Evolutionary conservation across 805 yeast species (phyloP), one percentile per base, ranked within the genome.

Genomic region (Zygotorulaspora florentina): DNA sequence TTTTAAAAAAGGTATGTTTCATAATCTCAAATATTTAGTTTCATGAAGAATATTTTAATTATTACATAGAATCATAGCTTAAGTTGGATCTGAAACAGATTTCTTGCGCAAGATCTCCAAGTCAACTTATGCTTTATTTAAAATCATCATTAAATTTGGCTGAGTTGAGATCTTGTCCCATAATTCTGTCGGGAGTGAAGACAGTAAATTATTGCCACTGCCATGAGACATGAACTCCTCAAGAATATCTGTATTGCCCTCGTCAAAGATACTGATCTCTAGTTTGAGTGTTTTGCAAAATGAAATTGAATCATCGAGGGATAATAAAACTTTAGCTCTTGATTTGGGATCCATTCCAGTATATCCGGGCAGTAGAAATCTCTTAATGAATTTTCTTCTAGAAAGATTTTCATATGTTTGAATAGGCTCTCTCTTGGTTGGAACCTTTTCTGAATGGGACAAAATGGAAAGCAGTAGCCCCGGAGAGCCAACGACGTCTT

Each of bases 311-410:
- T 44, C 33, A 23, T 47, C 51, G 12, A 46, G 37, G 25, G 25
- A 35, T 8, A 27, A 12, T 8, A 45, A n/a, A 7, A 47, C 37
- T 9, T 34, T 20, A 10, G 33, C 23, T 26, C 43, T 50, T 20
- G 47, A 47, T 8, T 36, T 39, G 3, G 13, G 13, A 2, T 53
- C 35, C 37, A 53, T 25, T 38, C 39, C 25, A 3, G 43, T 25
- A 23, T 50, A 53, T 16, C 20, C 29, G 10, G 52, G 50, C 2
- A 53, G 25, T 13, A 48, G 34, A 16, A 27, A 42, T 9, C 35
- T 39, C 34, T 30, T 34, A 15, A 51, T 15, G 34, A 48, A 45
- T 12, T 29, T 43, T 15, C 41, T 40, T 30, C 31, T 31, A 9
- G 37, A 7, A 10, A 33, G n/a, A 13, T 13, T 13, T 9, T 33